phyloP scores from a whole-genome alignment of 2,329 filamentous ascomycete species.

The Trichophyton simii region DNA sequence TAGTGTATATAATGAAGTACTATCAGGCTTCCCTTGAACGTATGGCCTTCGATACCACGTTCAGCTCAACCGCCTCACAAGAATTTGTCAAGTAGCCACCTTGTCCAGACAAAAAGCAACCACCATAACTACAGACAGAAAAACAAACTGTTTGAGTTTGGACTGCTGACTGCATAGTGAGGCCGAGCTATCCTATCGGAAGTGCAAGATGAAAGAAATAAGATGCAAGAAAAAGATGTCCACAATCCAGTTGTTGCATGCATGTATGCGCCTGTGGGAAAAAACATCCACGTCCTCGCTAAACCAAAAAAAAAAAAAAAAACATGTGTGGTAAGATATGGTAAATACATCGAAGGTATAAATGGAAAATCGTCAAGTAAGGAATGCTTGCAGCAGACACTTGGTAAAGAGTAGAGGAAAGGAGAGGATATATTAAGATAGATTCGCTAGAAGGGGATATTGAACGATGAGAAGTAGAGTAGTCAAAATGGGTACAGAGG shows the following conservation, averaged over 20 bases:
- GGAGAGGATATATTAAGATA: not conserved
- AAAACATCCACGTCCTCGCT: conserved; percentile 1
- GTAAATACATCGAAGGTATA: not conserved
- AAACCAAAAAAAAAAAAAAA: not conserved
- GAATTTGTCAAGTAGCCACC: too few relatives aligned
- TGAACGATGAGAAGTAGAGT: not conserved
- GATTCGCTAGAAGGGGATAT: not conserved
- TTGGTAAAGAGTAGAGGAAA: not conserved
- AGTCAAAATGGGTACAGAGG: not conserved
- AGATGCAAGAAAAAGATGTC: not conserved
- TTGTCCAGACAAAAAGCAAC: not conserved
- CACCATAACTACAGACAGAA: not conserved
- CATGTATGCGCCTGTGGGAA: not conserved
- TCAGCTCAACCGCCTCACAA: too few relatives aligned
- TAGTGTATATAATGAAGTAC: not conserved
- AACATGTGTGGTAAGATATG: not conserved
- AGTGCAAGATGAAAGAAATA: not conserved
- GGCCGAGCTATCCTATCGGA: not conserved
- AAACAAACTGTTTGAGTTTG: not conserved
- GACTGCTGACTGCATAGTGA: not conserved
- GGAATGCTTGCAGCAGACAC: not conserved
- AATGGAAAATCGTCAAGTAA: not conserved
- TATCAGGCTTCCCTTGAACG: not conserved
- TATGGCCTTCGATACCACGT: too few relatives aligned
- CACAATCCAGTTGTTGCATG: conserved; percentile 2